Evolutionary conservation across 1,284 basidiomycete species (phyloP), one percentile per base, ranked within the genome.

Genomic region (Entoloma clypeatum): DNA sequence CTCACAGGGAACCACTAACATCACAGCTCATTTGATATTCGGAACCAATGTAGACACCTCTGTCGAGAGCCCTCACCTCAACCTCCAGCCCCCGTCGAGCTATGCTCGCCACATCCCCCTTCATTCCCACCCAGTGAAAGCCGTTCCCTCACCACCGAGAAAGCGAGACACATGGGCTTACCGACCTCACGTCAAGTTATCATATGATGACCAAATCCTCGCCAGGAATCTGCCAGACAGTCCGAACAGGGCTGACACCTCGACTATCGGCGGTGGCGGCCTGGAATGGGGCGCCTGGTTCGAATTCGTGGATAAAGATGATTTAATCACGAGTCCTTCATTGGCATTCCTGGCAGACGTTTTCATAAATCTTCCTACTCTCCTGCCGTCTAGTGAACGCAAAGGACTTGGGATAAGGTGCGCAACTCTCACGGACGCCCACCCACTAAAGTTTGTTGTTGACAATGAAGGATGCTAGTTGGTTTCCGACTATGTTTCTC

Each of bases 401-500:
- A 49, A 34, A 21, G 58, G 50, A 2, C 42, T 65, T 22, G 53
- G 47, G 5, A 39, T 40, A 14, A 64, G 61, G 64, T 68, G 50
- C 8, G 51, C 43, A 30, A 21, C 39, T 29, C 14, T 28, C 34
- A 2, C 28, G 32, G 23, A 13, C 39, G 13, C 17, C 30, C 27
- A 11, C 22, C 3, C 13, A 17, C 7, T 34, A 13, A 27, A 22
- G 2, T 9, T 8, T 27, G 24, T 34, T 31, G 19, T 26, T 33
- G 22, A n/a, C 9, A 31, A 18, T 6, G 28, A 13, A 14, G 21
- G 19, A 10, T 22, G 35, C 26, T 41, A 79, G 77, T 29, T 81
- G 79, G 79, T 75, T 65, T 50, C 77, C 79, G 4, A 83, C 81
- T 0, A 65, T 82, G 56, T 64, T 68, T 1, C 62, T 82, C 48